Conservation (phyloP, 2,329 filamentous ascomycete genomes). For the Rutstroemia sp. region DNA sequence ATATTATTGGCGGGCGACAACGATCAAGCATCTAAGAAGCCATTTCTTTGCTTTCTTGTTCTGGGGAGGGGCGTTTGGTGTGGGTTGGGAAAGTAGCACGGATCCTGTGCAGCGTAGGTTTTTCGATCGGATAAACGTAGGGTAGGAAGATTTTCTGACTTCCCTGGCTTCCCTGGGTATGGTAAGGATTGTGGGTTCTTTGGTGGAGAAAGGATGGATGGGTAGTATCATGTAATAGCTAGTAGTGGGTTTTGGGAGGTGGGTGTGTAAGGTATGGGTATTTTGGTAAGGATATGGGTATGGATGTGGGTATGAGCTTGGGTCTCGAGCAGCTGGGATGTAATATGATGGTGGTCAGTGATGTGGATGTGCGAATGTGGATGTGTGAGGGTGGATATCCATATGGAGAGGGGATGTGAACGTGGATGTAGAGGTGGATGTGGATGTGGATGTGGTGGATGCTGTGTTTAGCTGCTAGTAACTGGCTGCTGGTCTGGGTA, state of each 20-base stretch:
- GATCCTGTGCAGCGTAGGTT: constrained; percentile 7
- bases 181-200: neutral
- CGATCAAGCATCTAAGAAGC: constrained; percentile 9
- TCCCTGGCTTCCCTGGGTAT: neutral
- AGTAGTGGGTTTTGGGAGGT: neutral
- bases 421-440: neutral
- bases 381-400: neutral
- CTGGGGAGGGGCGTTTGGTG: constrained; percentile 8
- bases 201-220: neutral
- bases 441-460: neutral
- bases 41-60: neutral
- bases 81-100: constrained; percentile 8
- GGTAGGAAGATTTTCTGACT: neutral
- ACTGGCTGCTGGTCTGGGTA: too few relatives aligned
- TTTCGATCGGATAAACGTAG: constrained; percentile 9
- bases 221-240: neutral
- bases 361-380: too few relatives aligned
- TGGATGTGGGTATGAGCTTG: neutral
- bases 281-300: neutral
- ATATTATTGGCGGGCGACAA: constrained; percentile 9
- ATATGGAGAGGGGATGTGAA: neutral
- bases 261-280: neutral
- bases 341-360: constrained; percentile 1
- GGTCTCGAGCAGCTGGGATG: constrained; percentile 1
- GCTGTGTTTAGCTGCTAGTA: too few relatives aligned